A percentile compares a stretch with the other conserved stretches of the same genome.
Evolutionary conservation across 345 rosid genomes (phyloP).

Genomic region (Euphorbia peplus): DNA sequence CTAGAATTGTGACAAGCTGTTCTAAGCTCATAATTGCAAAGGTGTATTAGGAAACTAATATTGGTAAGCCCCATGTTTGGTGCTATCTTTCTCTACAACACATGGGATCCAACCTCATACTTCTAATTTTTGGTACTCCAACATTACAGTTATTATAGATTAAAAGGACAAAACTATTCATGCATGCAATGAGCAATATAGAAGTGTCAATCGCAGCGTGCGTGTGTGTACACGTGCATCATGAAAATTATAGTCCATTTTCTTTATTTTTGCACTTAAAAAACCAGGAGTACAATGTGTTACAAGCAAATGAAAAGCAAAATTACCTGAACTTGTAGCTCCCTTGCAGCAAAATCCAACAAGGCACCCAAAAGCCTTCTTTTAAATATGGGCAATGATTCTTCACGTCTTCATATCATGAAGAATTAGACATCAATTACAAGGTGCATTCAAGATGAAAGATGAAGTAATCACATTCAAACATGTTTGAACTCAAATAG

Average conservation of each 20-base stretch:
- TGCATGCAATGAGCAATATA: background rate
- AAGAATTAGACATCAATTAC: conserved; percentile 19
- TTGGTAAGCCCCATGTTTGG: background rate
- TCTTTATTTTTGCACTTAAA: background rate
- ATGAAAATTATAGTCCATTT: background rate
- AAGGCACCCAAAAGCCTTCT: conserved; percentile 93
- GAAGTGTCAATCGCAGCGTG: background rate
- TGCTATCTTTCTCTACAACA: background rate
- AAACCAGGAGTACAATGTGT: background rate
- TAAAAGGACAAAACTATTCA: background rate
- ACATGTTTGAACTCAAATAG: background rate
- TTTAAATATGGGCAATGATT: conserved; percentile 90
- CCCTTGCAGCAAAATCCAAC: conserved; percentile 96
- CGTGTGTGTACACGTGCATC: background rate
- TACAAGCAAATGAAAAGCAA: background rate
- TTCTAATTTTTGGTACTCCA: background rate
- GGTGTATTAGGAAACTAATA: background rate
- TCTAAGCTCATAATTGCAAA: background rate
- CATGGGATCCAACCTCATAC: background rate
- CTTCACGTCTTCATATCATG: conserved; percentile 75
- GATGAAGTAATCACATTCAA: conserved; percentile 1
- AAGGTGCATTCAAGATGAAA: conserved; percentile 6
- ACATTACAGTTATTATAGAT: background rate
- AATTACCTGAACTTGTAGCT: conserved; percentile 91
- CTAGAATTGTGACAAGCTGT: no score